A percentile compares a stretch with the other conserved stretches of the same genome.
Conservation (phyloP, 768 basidiomycete species). For the Tricholoma furcatifolium region DNA sequence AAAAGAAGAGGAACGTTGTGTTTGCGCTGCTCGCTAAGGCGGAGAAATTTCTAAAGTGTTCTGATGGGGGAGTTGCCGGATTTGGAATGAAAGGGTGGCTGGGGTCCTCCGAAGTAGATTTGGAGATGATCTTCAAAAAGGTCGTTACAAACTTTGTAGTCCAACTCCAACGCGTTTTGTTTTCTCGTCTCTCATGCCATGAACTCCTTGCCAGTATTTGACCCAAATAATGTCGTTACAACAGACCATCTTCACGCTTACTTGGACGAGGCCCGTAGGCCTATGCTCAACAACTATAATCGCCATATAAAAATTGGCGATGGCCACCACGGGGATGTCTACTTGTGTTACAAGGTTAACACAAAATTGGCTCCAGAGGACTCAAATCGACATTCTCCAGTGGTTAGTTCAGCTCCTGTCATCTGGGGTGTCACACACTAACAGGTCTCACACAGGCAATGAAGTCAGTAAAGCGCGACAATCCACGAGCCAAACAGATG, state of each 20-base stretch:
- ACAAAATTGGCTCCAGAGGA: conserved; percentile 41
- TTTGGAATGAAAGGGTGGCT: conserved; percentile 18
- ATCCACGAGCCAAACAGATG: conserved; percentile 56
- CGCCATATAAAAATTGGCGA: conserved; percentile 75
- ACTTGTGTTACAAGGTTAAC: conserved; percentile 52
- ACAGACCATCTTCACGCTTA: conserved; percentile 43
- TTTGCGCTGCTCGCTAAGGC: conserved; percentile 27
- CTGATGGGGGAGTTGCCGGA: conserved; percentile 14
- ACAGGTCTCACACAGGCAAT: conserved; percentile 56
- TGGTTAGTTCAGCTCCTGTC: conserved; percentile 30
- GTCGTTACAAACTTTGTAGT: conserved; percentile 3
- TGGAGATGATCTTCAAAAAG: conserved; percentile 36
- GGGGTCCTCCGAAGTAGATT: conserved; percentile 26
- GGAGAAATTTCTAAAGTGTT: conserved; percentile 6
- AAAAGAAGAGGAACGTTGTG: conserved; percentile 47
- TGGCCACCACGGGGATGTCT: conserved; percentile 91
- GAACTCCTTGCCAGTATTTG: conserved; percentile 27
- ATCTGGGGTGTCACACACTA: conserved; percentile 1
- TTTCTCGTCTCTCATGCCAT: conserved; percentile 24
- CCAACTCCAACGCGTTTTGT: conserved; percentile 4
- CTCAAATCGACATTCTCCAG: conserved; percentile 42
- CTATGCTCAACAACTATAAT: conserved; percentile 84
- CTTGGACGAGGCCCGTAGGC: conserved; percentile 32
- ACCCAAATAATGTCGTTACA: conserved; percentile 49
- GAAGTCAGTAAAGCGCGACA: conserved; percentile 73